Evolutionary conservation across 1,284 basidiomycete species (phyloP).

Genomic region (Malassezia slooffiae): DNA sequence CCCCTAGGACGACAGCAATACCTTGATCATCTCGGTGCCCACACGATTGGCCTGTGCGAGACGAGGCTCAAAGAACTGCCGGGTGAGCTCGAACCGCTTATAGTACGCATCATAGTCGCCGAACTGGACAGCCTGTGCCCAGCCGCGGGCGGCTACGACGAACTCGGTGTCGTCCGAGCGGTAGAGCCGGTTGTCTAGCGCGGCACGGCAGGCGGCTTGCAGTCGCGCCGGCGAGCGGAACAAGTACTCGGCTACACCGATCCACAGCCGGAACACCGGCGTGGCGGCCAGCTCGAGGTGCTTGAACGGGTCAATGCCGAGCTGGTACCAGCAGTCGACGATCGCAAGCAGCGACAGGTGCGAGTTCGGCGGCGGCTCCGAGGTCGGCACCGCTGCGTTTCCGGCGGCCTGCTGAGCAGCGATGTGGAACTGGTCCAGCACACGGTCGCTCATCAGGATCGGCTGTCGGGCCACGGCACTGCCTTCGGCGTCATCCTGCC

Average conservation of each 20-base stretch:
- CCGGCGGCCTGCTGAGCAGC: slow-evolving; percentile 49
- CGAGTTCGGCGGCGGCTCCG: slow-evolving; percentile 57
- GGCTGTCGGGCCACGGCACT: slow-evolving; percentile 48
- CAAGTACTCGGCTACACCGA: slow-evolving; percentile 90
- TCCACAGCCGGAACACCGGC: slow-evolving; percentile 90
- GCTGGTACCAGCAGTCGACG: slow-evolving; percentile 92
- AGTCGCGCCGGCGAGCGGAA: slow-evolving; percentile 56
- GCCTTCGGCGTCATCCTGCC: slow-evolving; percentile 34
- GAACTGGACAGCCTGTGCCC: slow-evolving; percentile 65
- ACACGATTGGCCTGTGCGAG: slow-evolving; percentile 75
- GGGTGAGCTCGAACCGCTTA: slow-evolving; percentile 69
- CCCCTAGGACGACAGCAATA: slow-evolving; percentile 29
- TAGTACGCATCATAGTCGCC: slow-evolving; percentile 82
- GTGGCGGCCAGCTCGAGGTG: slow-evolving; percentile 90
- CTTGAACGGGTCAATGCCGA: slow-evolving; percentile 76
- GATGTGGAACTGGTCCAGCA: slow-evolving; percentile 80
- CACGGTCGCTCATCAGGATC: slow-evolving; percentile 73
- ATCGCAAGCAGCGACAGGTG: slow-evolving; percentile 93
- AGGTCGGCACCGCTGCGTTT: background rate
- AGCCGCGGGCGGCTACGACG: slow-evolving; percentile 83
- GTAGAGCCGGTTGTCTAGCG: slow-evolving; percentile 68
- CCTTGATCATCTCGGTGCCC: slow-evolving; percentile 82
- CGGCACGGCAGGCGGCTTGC: slow-evolving; percentile 51
- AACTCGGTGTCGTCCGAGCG: slow-evolving; percentile 86
- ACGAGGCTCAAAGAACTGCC: slow-evolving; percentile 67